phyloP scores from a whole-genome alignment of 306 rosid genomes.

The Vicia villosa region DNA sequence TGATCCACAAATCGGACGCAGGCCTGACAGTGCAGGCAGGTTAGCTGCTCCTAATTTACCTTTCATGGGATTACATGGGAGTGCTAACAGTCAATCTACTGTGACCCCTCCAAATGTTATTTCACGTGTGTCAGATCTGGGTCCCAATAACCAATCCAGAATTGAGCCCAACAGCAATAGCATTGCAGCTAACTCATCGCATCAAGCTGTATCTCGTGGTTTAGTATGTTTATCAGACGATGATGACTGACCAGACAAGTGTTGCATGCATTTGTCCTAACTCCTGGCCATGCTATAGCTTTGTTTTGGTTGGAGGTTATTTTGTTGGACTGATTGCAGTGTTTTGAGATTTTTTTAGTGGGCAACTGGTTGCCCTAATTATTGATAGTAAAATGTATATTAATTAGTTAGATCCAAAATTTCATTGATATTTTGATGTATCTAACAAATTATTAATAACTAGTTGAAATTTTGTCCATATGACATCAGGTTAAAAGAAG shows the following conservation, averaged over 20 bases:
- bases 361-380: constrained; percentile 2
- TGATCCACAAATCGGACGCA: constrained; percentile 32
- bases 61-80: constrained; percentile 33
- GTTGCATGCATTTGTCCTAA: constrained; percentile 15
- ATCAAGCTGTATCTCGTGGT: constrained; percentile 29
- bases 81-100: constrained; percentile 41
- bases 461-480: neutral
- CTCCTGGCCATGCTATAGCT: constrained; percentile 5
- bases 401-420: constrained; percentile 2
- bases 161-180: constrained; percentile 18
- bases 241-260: constrained; percentile 51
- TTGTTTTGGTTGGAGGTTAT: neutral
- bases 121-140: constrained; percentile 24
- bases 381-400: constrained; percentile 27
- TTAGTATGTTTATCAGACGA: constrained; percentile 73
- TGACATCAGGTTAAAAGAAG: too few relatives aligned
- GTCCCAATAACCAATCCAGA: constrained; percentile 22
- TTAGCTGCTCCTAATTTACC: constrained; percentile 36
- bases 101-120: constrained; percentile 26
- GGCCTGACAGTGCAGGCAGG: constrained; percentile 31
- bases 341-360: neutral
- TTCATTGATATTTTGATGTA: neutral
- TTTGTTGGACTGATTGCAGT: neutral
- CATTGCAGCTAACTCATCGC: constrained; percentile 33
- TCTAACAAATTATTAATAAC: neutral